Evolutionary conservation across 768 basidiomycete genomes (phyloP).

Genomic region (Russula earlei): DNA sequence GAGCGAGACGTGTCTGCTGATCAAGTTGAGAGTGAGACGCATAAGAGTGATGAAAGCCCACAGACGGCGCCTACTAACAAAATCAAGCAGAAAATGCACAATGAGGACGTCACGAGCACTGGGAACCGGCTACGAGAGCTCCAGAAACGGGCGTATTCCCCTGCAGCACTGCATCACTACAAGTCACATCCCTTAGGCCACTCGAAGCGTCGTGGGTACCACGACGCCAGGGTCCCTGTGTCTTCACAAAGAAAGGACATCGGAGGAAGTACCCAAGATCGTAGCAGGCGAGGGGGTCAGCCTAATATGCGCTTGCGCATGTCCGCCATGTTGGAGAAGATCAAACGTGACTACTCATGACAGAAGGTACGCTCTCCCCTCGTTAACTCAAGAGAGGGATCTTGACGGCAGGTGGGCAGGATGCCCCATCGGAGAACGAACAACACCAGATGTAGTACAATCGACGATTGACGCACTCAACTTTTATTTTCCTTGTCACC

Average conservation of each 20-base stretch:
- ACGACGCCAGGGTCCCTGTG: conserved; percentile 8
- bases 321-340: conserved; percentile 79
- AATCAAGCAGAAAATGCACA: neutral
- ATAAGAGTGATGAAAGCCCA: conserved; percentile 2
- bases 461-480: conserved; percentile 5
- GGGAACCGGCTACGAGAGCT: conserved; percentile 45
- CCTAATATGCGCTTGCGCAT: conserved; percentile 84
- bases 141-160: conserved; percentile 52
- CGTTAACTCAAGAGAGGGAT: neutral
- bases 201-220: conserved; percentile 21
- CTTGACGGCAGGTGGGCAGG: neutral
- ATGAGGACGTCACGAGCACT: conserved; percentile 2
- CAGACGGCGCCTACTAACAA: neutral
- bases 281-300: conserved; percentile 43
- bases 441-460: neutral
- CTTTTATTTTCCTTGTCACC: conserved; percentile 49
- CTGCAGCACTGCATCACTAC: conserved; percentile 46
- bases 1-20: conserved; percentile 9
- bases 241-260: conserved; percentile 21
- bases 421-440: neutral
- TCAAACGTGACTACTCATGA: conserved; percentile 51
- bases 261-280: neutral
- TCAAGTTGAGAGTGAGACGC: conserved; percentile 20
- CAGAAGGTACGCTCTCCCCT: neutral
- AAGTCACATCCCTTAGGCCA: conserved; percentile 37